phyloP scores from a whole-genome alignment of 768 basidiomycete genomes.

The Macrocybe gigantea region DNA sequence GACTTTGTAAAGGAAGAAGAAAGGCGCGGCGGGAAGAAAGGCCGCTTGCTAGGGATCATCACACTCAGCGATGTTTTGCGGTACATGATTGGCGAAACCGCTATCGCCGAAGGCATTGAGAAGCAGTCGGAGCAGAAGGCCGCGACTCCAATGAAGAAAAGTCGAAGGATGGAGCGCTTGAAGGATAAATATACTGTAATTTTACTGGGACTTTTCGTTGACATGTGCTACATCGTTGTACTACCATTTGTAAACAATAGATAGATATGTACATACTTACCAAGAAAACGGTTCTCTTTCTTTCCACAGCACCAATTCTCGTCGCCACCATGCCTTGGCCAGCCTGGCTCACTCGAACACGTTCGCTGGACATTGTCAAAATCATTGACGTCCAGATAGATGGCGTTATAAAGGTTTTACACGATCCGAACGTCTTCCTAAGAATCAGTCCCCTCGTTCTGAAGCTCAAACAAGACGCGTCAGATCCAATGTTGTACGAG shows the following conservation, averaged over 20 bases:
- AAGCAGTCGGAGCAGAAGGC: conserved; percentile 14
- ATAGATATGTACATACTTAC: not conserved
- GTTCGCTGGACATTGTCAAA: conserved; percentile 17
- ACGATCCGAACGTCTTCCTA: conserved; percentile 24
- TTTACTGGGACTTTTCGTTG: not conserved
- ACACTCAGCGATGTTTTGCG: conserved; percentile 85
- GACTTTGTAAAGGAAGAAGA: conserved; percentile 61
- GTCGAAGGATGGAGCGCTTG: not conserved
- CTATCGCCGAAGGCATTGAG: conserved; percentile 40
- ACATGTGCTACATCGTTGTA: too few relatives aligned
- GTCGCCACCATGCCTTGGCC: conserved; percentile 21
- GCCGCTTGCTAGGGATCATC: conserved; percentile 80
- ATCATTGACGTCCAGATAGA: conserved; percentile 15
- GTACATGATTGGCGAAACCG: conserved; percentile 69
- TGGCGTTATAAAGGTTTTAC: conserved; percentile 21
- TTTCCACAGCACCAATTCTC: not conserved
- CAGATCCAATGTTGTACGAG: conserved; percentile 19
- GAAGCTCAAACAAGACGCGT: conserved; percentile 15
- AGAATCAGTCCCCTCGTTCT: conserved; percentile 24
- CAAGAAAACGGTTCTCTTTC: conserved; percentile 8
- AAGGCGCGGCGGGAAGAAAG: conserved; percentile 72
- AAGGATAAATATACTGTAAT: not conserved
- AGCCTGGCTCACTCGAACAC: conserved; percentile 18
- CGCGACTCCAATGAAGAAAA: conserved; percentile 1
- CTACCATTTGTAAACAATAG: too few relatives aligned